Percentiles rank a stretch among this genome's conserved stretches.
phyloP scores from a whole-genome alignment of 2,329 filamentous ascomycete species.

The Aquanectria penicillioides region DNA sequence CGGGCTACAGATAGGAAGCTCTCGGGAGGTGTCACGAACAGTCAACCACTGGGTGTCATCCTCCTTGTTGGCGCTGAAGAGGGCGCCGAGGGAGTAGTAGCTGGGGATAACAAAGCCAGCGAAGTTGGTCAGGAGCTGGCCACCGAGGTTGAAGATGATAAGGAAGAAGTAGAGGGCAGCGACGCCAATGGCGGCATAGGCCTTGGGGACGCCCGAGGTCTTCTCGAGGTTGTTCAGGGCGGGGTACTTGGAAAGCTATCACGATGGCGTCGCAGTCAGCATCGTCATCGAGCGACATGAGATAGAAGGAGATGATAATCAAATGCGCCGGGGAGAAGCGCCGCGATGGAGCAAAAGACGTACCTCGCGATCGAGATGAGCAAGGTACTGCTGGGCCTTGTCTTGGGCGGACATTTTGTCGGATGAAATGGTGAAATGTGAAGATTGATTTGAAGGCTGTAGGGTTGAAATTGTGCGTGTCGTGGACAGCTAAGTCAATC shows the following conservation, averaged over 20 bases:
- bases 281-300: slow-evolving; percentile 15
- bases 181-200: slow-evolving; percentile 82
- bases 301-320: neutral
- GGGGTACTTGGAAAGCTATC: slow-evolving; percentile 86
- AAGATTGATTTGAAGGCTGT: slow-evolving; percentile 26
- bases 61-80: slow-evolving; percentile 76
- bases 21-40: slow-evolving; percentile 57
- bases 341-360: slow-evolving; percentile 43
- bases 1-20: neutral
- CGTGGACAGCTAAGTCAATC: slow-evolving; percentile 10
- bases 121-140: slow-evolving; percentile 87
- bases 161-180: slow-evolving; percentile 87
- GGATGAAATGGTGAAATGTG: slow-evolving; percentile 23
- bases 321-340: slow-evolving; percentile 25
- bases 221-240: slow-evolving; percentile 86
- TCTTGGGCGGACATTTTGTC: slow-evolving; percentile 75
- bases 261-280: slow-evolving; percentile 38
- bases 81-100: slow-evolving; percentile 83
- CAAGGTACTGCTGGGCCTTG: slow-evolving; percentile 79
- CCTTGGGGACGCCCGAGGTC: slow-evolving; percentile 84
- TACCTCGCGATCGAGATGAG: slow-evolving; percentile 86
- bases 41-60: slow-evolving; percentile 87
- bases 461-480: slow-evolving; percentile 26
- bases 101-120: slow-evolving; percentile 84
- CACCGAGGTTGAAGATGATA: slow-evolving; percentile 91